Base-by-base conservation (phyloP, 176 grass and related monocot species). In the Musa schizocarpa region DNA sequence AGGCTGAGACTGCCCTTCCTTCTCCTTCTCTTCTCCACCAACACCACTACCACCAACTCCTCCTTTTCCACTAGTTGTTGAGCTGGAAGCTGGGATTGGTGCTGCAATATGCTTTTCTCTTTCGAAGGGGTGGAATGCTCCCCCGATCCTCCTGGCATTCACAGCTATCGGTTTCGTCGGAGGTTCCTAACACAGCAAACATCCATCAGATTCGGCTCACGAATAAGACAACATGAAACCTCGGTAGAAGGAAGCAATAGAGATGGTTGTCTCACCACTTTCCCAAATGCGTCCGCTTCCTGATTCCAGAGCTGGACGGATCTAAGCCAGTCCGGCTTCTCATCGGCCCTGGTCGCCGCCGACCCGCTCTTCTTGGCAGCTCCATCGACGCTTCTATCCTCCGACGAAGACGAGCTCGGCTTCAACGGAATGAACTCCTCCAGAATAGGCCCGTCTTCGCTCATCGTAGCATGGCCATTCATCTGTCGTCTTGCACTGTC, bases 391-490 rank as follows among this genome's bases (percentile, higher is more conserved):
- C 81, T 86, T 48, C 83, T 85, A 22, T 87, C 87, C 0, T 79
- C 87, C 10, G 79, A 79, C 24, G 85, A 89, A 51, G 79, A 87
- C 4, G 80, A 77, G 80, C 81, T 89, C 54, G 93, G 93, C 68
- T 97, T 97, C 61, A 97, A 82, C 24, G 90, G 88, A 63, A 97
- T 97, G 70, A 97, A 93, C 90, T 97, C 93, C 81, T 97, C 93
- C 52, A 97, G 77, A 58, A 97, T 86, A 10, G 93, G 90, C 8
- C 72, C 80, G 54, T 89, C 82, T 73, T 84, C 83, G 82, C 80
- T 96, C 70, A 77, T 85, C 69, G 88, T 85, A 61, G 86, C 87
- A 65, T 77, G 79, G 54, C 4, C 14, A 6, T 26, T 82, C 74
- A 97, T 91, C 77, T 87, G 86, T 51, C 65, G 65, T 81, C 68